phyloP scores from a whole-genome alignment of 306 rosid genomes.

The Dryas drummondii region DNA sequence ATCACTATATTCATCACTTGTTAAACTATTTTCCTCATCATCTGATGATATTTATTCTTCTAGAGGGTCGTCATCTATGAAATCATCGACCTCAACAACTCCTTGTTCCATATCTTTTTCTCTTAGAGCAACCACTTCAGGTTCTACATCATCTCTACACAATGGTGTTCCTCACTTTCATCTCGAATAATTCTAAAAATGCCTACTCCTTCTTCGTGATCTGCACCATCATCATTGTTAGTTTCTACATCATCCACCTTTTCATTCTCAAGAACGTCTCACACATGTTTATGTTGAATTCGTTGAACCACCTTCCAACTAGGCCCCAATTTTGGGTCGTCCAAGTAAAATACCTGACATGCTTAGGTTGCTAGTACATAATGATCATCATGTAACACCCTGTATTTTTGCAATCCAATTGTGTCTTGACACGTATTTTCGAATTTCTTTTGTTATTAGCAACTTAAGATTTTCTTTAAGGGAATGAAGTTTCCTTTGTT shows the following conservation, averaged over 20 bases:
- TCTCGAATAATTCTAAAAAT: neutral
- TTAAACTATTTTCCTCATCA: too few relatives aligned
- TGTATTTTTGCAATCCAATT: too few relatives aligned
- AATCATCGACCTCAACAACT: too few relatives aligned
- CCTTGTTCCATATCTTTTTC: too few relatives aligned
- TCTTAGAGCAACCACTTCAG: neutral
- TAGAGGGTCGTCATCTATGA: too few relatives aligned
- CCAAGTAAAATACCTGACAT: neutral
- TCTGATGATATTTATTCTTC: too few relatives aligned
- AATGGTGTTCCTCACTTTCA: neutral
- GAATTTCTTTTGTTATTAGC: too few relatives aligned
- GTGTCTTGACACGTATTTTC: too few relatives aligned
- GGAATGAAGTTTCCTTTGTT: too few relatives aligned
- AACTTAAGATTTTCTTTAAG: too few relatives aligned
- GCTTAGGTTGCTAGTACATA: slow-evolving; percentile 1
- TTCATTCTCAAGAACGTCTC: neutral
- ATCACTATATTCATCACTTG: too few relatives aligned
- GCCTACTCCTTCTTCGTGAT: neutral
- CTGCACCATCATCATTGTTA: neutral
- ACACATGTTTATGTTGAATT: neutral
- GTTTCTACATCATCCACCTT: neutral
- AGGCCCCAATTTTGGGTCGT: neutral
- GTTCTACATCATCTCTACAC: neutral
- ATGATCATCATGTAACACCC: neutral
- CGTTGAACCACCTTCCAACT: neutral